Evolutionary conservation across 305 asterid species (phyloP), one percentile per base, ranked within the genome.

Genomic region (Fraxinus floribunda): DNA sequence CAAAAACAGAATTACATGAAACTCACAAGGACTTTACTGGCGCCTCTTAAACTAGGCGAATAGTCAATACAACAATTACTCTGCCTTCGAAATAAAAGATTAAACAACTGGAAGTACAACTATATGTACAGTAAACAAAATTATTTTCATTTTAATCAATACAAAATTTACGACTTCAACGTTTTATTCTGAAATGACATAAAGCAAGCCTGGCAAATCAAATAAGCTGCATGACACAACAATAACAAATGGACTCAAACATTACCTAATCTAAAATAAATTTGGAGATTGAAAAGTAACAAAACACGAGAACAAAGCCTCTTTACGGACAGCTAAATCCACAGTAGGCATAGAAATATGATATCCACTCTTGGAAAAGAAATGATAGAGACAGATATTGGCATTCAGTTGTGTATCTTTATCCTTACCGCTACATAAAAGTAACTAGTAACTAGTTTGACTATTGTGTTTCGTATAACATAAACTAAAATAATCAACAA

Each of bases 61-160:
- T 66, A 15, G 34, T 73, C 55, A 32, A 86, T 76, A 44, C 52
- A 60, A 75, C 81, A 78, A 73, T 52, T 7, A 57, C 62, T 57
- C 30, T 73, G 79, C 78, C 49, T 18, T 22, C 13, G 22, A 22
- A 79, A 41, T 38, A 60, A 71, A 55, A 84, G 32, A 83, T 78
- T n/a, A 10, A n/a, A 24, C 66, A 30, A 2, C n/a, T 10, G 71
- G 29, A 78, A 52, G 34, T 78, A 18, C 29, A 73, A 80, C 77
- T 41, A 74, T 76, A 77, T 66, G 75, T 68, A 41, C 15, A 76
- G 62, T 7, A 73, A 39, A 60, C 78, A 66, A 35, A 18, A 49
- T 38, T 4, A 44, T 34, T 26, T 76, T 57, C 32, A 30, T 70
- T 70, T 55, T 44, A 46, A 76, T 35, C 55, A 26, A 62, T 29